A percentile compares a stretch with the other conserved stretches of the same genome.
phyloP scores from a whole-genome alignment of 1,284 basidiomycete genomes.

The Schizophyllum amplum region DNA sequence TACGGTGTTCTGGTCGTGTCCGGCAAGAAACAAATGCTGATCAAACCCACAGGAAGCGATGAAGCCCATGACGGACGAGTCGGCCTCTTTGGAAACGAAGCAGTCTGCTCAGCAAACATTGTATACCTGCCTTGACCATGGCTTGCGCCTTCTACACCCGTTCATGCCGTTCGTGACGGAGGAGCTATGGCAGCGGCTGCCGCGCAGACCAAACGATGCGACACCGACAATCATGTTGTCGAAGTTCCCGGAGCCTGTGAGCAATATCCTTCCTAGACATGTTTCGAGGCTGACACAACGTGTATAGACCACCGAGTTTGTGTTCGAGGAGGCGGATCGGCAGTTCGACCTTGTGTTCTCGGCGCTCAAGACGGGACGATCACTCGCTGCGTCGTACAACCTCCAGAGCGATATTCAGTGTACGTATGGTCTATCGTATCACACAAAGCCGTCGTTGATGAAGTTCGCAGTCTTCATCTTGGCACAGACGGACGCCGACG shows the following conservation, averaged over 20 bases:
- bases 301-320: constrained; percentile 50
- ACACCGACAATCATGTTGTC: constrained; percentile 89
- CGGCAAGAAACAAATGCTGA: background rate
- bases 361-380: constrained; percentile 74
- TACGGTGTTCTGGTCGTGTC: constrained; percentile 28
- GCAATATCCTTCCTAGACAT: constrained; percentile 21
- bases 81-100: constrained; percentile 53
- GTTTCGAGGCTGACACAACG: background rate
- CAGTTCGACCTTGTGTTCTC: constrained; percentile 86
- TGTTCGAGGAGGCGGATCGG: constrained; percentile 70
- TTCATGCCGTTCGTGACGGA: constrained; percentile 99
- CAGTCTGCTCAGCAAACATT: constrained; percentile 92
- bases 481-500: constrained; percentile 56
- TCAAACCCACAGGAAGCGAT: constrained; percentile 72
- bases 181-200: constrained; percentile 96
- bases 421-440: constrained; percentile 26
- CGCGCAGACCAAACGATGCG: constrained; percentile 74
- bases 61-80: constrained; percentile 90
- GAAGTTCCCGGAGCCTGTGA: constrained; percentile 71
- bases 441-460: constrained; percentile 6
- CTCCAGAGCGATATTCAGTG: constrained; percentile 83
- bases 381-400: constrained; percentile 87
- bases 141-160: constrained; percentile 87
- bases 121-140: constrained; percentile 90
- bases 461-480: constrained; percentile 70